Evolutionary conservation across 2,329 filamentous ascomycete species (phyloP), one percentile per base, ranked within the genome.

Genomic region (Onygenales sp.): DNA sequence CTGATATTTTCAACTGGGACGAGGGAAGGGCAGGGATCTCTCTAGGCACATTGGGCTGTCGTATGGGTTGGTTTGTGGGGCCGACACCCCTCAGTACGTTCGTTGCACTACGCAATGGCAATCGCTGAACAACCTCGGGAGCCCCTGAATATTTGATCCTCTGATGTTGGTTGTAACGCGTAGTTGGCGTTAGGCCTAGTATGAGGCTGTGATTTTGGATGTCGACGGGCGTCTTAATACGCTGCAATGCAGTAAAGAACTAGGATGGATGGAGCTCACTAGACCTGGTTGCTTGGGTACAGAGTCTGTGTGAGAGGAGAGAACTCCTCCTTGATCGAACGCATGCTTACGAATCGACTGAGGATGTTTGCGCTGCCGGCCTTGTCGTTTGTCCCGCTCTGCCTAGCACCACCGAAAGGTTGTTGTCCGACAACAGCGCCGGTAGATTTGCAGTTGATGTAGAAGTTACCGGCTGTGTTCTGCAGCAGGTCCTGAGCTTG

Each of bases 301-400:
- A 67, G 67, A 33, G 88, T 82, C 67, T 77, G 74, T 39, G 77
- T 77, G 31, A 81, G 84, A 2, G 81, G 72, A 56, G 73, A 70
- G 61, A 88, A 89, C 74, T 89, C 86, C 76, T 90, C 86, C 79
- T 87, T 87, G 63, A 87, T 79, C 44, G 80, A 82, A 57, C 84
- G 74, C 63, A 80, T 70, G 67, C 82, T 86, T 52, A 85, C 82
- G 65, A 86, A 87, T 43, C 84, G 75, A 53, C 74, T 77, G 59
- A 87, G 68, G 56, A 86, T 67, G 68, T 81, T 82, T 59, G 75
- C 70, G 62, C 81, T 84, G 37, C 84, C 84, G n/a, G 84, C 83
- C 77, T 87, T 87, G 70, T 87, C 84, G 65, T 87, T 86, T 21
- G 84, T 87, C 32, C 84, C 84, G 57, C 80, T 84, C 7, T 82